Conservation (phyloP, 1,139 yeast genomes). For the Citeromyces hawaiiensis region DNA sequence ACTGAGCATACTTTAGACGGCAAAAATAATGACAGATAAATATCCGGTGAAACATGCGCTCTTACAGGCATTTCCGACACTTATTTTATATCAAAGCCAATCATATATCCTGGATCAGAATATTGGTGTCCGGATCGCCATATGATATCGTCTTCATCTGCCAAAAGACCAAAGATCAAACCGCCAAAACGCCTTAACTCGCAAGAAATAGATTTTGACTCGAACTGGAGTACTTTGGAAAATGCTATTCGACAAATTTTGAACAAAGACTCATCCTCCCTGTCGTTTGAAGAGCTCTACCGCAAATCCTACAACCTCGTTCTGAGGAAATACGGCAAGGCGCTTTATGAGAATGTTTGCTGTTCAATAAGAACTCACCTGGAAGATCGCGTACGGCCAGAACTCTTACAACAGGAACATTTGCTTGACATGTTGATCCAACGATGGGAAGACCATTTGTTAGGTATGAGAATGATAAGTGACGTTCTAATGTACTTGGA, state of each 20-base stretch:
- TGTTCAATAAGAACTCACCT: conserved; percentile 38
- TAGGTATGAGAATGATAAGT: conserved; percentile 67
- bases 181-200: conserved; percentile 11
- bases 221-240: conserved; percentile 60
- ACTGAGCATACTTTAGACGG: too few species aligned
- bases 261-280: conserved; percentile 54
- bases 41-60: too few species aligned
- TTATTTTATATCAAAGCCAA: too few species aligned
- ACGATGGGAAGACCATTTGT: conserved; percentile 64
- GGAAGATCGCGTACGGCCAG: conserved; percentile 11
- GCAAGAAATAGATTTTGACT: conserved; percentile 42
- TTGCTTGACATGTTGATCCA: conserved; percentile 16
- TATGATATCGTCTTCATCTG: conserved; percentile 7
- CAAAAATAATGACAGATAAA: too few species aligned
- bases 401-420: conserved; percentile 4
- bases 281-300: conserved; percentile 79
- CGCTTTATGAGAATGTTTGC: conserved; percentile 52
- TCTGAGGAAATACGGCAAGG: conserved; percentile 57
- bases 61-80: too few species aligned
- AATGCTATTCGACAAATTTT: conserved; percentile 71
- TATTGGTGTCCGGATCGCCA: conserved; percentile 3
- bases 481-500: conserved; percentile 83
- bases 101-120: too few species aligned
- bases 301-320: conserved; percentile 74
- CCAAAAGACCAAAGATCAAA: conserved; percentile 34